phyloP scores from a whole-genome alignment of 495 filamentous ascomycete genomes.

The Xylaria bambusicola region DNA sequence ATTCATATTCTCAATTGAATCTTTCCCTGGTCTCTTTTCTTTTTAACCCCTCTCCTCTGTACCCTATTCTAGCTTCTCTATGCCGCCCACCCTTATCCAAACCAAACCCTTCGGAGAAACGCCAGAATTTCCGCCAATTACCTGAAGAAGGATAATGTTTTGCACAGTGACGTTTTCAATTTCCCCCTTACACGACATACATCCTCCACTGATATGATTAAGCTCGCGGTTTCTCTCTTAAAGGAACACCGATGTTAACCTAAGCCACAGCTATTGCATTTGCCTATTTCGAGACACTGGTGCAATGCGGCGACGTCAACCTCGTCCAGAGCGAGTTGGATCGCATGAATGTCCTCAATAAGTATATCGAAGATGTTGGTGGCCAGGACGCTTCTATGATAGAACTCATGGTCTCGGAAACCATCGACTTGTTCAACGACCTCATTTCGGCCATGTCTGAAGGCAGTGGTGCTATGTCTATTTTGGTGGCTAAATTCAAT shows the following conservation, averaged over 20 bases:
- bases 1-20: not conserved
- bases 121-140: not conserved
- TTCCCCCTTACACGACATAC: not conserved
- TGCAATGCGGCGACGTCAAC: slow-evolving; percentile 62
- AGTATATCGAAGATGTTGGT: slow-evolving; percentile 65
- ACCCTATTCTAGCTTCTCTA: not conserved
- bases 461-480: slow-evolving; percentile 56
- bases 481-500: slow-evolving; percentile 77
- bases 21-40: not conserved
- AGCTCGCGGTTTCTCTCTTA: not conserved
- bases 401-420: slow-evolving; percentile 82
- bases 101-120: not conserved
- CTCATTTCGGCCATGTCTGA: slow-evolving; percentile 57
- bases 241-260: not conserved
- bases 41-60: not conserved
- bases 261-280: slow-evolving; percentile 75
- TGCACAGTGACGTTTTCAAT: not conserved
- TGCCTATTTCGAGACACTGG: slow-evolving; percentile 84
- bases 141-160: not conserved
- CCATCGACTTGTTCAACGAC: slow-evolving; percentile 61
- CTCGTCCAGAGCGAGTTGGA: slow-evolving; percentile 67
- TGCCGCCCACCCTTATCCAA: too few species aligned
- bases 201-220: not conserved
- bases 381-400: slow-evolving; percentile 68
- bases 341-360: slow-evolving; percentile 70